Base-by-base conservation (phyloP, 2,329 filamentous ascomycete species). In the Colletotrichum cuscutae region DNA sequence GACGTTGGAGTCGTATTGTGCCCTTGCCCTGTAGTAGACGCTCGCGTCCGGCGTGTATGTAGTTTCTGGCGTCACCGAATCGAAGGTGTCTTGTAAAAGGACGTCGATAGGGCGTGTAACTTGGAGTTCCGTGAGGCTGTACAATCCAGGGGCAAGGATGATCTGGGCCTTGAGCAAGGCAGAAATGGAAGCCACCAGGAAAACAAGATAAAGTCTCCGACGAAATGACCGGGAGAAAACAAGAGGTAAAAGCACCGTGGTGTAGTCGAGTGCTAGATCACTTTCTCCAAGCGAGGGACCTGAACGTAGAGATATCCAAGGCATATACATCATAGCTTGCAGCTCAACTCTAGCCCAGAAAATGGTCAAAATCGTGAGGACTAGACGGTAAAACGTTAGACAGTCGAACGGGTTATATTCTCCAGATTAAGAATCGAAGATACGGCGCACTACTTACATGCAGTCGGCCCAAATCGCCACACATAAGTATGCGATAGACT, bases 271-370 rank as follows among this genome's bases (percentile, higher is more conserved):
- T 4, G 35, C 28, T 28, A 57, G 42, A 5, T 52, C 64, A 13
- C 30, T 22, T 35, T 54, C 62, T 15, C 37, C 57, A 6, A 62
- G 22, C 6, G 35, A 19, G 19, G 37, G 37, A 0, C 37, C 49
- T 7, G 46, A 49, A 4, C 58, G 68, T 37, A 56, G 53, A 3
- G 68, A 64, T 11, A 68, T 58, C 64, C 68, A 71, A 3, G 68
- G 68, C 64, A 63, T 68, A 28, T 68, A 63, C 24, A 59, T 46
- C 57, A 68, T 68, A 26, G 68, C 52, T 15, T 71, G 68, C 1
- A 68, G 28, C 19, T 71, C 64, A 8, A 71, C 68, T 15, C 68
- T 66, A 4, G 68, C 49, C 68, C 68, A 71, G 11, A 62, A 24
- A 4, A 68, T 26, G 1, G 68, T 28, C 22, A 62, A 11, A 9